phyloP scores from a whole-genome alignment of 306 rosid genomes.

The Neltuma alba region DNA sequence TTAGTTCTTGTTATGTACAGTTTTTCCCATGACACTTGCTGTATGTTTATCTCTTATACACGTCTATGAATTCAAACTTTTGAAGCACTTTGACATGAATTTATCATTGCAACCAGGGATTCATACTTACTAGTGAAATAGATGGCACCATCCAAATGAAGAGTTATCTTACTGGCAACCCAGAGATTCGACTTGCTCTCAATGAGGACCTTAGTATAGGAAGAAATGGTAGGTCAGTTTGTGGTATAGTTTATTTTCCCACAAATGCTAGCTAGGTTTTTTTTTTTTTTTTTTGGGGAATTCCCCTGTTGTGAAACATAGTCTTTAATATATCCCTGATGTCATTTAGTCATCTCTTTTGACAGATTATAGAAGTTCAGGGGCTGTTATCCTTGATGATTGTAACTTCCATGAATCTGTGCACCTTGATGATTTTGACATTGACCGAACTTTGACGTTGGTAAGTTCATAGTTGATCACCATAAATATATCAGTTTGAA shows the following conservation, averaged over 20 bases:
- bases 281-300: no score
- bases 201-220: constrained; percentile 88
- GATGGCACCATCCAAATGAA: constrained; percentile 99
- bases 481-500: constrained; percentile 7
- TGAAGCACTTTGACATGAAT: constrained; percentile 33
- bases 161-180: constrained; percentile 92
- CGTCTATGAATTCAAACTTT: constrained; percentile 6
- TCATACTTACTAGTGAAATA: constrained; percentile 90
- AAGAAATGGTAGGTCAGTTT: constrained; percentile 65
- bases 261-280: not conserved
- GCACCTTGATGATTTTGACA: constrained; percentile 77
- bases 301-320: not conserved
- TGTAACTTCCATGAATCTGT: constrained; percentile 98
- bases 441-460: constrained; percentile 78
- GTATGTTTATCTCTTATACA: not conserved
- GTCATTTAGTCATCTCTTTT: constrained; percentile 30
- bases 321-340: constrained; percentile 12
- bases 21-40: constrained; percentile 11
- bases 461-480: constrained; percentile 51
- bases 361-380: constrained; percentile 80
- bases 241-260: constrained; percentile 35
- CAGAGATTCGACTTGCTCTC: constrained; percentile 92
- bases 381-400: constrained; percentile 81
- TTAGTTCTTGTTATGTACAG: not conserved
- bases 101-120: constrained; percentile 66